Evolutionary conservation across 2,329 filamentous ascomycete genomes (phyloP), one percentile per base, ranked within the genome.

Genomic region (Allantophomopsis lycopodina): DNA sequence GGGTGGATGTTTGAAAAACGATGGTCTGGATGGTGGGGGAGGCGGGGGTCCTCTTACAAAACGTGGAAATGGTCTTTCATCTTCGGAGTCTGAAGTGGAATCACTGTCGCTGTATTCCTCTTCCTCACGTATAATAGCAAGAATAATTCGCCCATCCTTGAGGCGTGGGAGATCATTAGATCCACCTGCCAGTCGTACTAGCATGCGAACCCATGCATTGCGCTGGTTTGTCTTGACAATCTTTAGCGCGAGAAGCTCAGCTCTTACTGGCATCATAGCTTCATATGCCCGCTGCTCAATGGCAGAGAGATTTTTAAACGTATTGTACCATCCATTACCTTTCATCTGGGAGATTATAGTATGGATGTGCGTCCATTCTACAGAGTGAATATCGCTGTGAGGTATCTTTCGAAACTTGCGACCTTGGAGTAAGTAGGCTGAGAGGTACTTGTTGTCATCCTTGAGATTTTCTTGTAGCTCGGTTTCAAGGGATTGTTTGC

Each of bases 281-380:
- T 41, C 35, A 11, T 53, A 37, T 6, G 35, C 32, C 7, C 7
- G 20, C 18, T 49, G 39, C 20, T 54, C 52, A 3, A 7, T 4
- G 4, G 14, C 7, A 21, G 39, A 44, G 12, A 54, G 34, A 1
- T 31, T 41, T 3, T 38, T 44, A 31, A 47, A 54, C 0, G 49
- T 53, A 14, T 52, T 46, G 33, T 50, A 52, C 52, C 52, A 54
- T 7, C 35, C 41, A 31, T 48, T 41, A 33, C 46, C 39, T 14
- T 47, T 47, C 28, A 53, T 38, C 31, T 54, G 51, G 11, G 44
- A 44, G 5, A 54, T 38, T 18, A 54, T 53, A 7, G 49, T 51
- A 7, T 45, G 42, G 43, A 52, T 49, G 17, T 54, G 52, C 2
- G 52, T 52, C 12, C 42, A 35, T 41, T 54, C 51, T 2, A 54